Conservation (phyloP, 1,284 basidiomycete species). For the Sporisorium reilianum region DNA sequence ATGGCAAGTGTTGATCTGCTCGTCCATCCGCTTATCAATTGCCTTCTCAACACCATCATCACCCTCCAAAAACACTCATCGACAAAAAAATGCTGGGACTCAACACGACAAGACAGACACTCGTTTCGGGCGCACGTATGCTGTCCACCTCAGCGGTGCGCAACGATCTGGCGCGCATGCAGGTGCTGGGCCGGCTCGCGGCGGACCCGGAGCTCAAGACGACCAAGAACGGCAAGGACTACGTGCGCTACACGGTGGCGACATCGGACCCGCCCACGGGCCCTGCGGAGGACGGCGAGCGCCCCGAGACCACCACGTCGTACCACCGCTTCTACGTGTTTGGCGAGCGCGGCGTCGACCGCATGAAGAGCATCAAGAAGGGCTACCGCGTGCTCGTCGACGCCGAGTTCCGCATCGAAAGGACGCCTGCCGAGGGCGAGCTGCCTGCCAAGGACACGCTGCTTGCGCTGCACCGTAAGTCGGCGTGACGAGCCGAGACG, state of each 20-base stretch:
- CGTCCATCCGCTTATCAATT: constrained; percentile 1
- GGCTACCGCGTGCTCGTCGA: constrained; percentile 63
- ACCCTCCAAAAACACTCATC: constrained; percentile 1
- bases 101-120: constrained; percentile 27
- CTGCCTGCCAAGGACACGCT: constrained; percentile 35
- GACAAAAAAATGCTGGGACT: constrained; percentile 22
- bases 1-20: neutral
- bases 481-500: no score
- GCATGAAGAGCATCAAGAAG: constrained; percentile 61
- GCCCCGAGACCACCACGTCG: constrained; percentile 46
- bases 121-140: constrained; percentile 30
- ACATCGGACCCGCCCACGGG: constrained; percentile 62
- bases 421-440: constrained; percentile 48
- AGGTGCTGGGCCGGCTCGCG: constrained; percentile 64
- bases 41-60: no score
- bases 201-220: constrained; percentile 63
- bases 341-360: constrained; percentile 55
- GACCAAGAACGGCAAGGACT: constrained; percentile 67
- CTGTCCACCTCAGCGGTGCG: constrained; percentile 58
- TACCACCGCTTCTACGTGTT: constrained; percentile 65
- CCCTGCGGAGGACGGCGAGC: constrained; percentile 56
- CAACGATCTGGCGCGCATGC: constrained; percentile 62
- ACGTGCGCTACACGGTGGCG: constrained; percentile 65
- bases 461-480: constrained; percentile 61
- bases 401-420: constrained; percentile 63